Evolutionary conservation across 345 rosid species (phyloP), one percentile per base, ranked within the genome.

Genomic region (Eucalyptus regnans): DNA sequence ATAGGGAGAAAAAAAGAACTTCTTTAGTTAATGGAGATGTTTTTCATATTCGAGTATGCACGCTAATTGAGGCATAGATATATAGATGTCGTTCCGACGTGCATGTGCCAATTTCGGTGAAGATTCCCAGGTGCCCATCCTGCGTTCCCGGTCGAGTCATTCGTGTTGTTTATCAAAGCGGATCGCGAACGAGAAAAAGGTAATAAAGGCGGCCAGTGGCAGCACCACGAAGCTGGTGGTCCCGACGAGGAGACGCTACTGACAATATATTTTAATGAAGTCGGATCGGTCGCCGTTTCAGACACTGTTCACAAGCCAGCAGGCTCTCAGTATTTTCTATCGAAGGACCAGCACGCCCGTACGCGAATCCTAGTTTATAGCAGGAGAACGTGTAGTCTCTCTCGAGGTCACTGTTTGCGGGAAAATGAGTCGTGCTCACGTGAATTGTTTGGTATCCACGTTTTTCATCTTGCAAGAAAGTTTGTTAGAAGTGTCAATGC

Each of bases 61-160:
- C 3, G 16, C 16, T 2, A 33, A 68, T 33, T 5, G 1, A 37
- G 1, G 46, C 1, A 22, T 15, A 11, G 46, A 37, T 9, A 16
- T 18, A 9, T 9, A 3, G 25, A 71, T 18, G 37, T 18, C 6
- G 46, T 37, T 17, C 12, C 3, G 81, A 33, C 29, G 1, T 56
- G 29, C 62, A 22, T 23, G 62, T 56, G 62, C 62, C 10, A 11
- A 56, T 23, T 56, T 22, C 58, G 9, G 62, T 12, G 29, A 56
- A 9, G 1, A 56, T 23, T 56, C 62, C 62, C 12, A 11, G 6
- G 29, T 23, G 62, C 23, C 23, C 62, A 56, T 23, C 62, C 13
- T 22, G 29, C 62, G 62, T 56, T 23, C 29, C 62, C 10, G 29
- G 5, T 56, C 29, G 29, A 56, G 62, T 0, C 62, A 29, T 9